Evolutionary conservation across 2,329 filamentous ascomycete genomes (phyloP), one percentile per base, ranked within the genome.

Genomic region (Aspergillus fructus): DNA sequence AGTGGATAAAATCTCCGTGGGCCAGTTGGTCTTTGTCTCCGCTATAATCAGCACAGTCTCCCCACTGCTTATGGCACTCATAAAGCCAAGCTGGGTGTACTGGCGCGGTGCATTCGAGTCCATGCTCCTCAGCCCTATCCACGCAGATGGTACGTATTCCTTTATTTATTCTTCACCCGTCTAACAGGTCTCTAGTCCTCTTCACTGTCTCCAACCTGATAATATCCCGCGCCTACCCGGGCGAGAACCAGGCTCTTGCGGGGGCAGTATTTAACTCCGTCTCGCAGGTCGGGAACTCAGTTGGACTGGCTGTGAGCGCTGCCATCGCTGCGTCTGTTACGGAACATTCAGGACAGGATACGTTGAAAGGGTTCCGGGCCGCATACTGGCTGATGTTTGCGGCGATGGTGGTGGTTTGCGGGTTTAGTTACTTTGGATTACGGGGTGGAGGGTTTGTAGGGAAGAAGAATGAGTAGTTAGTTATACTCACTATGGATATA

Each of bases 201-300:
- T 86, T 84, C 66, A 85, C 82, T 0, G 77, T 86, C 1, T 81
- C 78, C 0, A 72, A 81, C 17, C 76, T 87, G 19, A 68, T 86
- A 3, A 78, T 86, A 5, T 77, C 79, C 0, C 79, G 81, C 9
- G 77, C 76, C 5, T 87, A 86, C 59, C 80, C 83, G 0, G 73
- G 77, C 17, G 70, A 82, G 5, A 84, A 76, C 2, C 83, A 87
- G 56, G 81, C 80, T 0, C 71, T 87, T 0, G 83, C 83, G 0
- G 85, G 84, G 0, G 83, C 82, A 0, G 83, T 87, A 0, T 86
- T 86, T 67, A 85, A 83, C 58, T 84, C 83, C 0, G 74, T 81
- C 0, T 71, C 76, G 0, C 82, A 86, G 61, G 79, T 86, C 55
- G 83, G 83, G 0, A 78, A 77, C n/a, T 76, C 78, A 0, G 71